Evolutionary conservation across 148 eudicot species (phyloP).

Genomic region (Chenopodium berlandieri): DNA sequence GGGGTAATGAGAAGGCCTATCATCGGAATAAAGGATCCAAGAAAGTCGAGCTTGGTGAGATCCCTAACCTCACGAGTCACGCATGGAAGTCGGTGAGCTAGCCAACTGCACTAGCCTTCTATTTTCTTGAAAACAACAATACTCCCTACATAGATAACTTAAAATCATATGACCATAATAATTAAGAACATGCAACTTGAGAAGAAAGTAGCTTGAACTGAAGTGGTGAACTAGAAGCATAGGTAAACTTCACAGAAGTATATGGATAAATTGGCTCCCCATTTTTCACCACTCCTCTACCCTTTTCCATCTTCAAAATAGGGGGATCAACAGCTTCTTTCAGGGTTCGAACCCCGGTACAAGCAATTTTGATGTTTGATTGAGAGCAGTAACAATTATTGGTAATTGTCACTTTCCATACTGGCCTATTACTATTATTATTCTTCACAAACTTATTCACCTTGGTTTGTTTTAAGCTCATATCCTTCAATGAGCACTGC

Average conservation of each 20-base stretch:
- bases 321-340: constrained; percentile 19
- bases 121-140: background rate
- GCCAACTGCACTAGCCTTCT: too few relatives aligned
- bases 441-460: background rate
- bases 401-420: constrained; percentile 30
- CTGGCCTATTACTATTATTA: background rate
- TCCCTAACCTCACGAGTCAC: too few relatives aligned
- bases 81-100: too few relatives aligned
- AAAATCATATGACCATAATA: background rate
- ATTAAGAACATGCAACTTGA: constrained; percentile 30
- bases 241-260: constrained; percentile 24
- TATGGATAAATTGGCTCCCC: constrained; percentile 31
- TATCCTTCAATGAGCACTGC: constrained; percentile 26
- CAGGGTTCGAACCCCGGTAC: constrained; percentile 18
- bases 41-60: too few relatives aligned
- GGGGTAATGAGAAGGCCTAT: too few relatives aligned
- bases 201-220: constrained; percentile 29
- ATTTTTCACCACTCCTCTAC: constrained; percentile 18
- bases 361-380: constrained; percentile 16
- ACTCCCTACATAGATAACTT: too few relatives aligned
- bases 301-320: constrained; percentile 11
- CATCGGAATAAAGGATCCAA: too few relatives aligned
- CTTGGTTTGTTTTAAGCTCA: constrained; percentile 23
- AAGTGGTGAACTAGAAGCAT: constrained; percentile 28
- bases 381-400: constrained; percentile 35